Evolutionary conservation across 2,329 filamentous ascomycete genomes (phyloP).

Genomic region (Epichloe coenophiala): DNA sequence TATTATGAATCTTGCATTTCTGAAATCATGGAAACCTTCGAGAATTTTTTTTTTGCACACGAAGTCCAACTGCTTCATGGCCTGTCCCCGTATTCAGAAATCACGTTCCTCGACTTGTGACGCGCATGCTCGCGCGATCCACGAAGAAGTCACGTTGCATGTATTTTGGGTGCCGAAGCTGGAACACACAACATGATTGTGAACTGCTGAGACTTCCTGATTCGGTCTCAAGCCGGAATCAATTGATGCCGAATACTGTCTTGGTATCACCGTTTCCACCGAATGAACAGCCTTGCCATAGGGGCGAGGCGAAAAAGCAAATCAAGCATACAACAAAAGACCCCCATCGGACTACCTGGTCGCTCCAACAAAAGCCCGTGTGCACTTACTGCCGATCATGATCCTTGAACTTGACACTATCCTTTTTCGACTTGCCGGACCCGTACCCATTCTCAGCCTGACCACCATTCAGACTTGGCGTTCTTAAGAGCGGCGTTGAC

Average conservation of each 20-base stretch:
- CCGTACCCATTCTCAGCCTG: conserved; percentile 7
- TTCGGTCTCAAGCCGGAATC: not conserved
- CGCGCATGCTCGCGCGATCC: too few species aligned
- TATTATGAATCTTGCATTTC: too few species aligned
- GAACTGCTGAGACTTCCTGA: not conserved
- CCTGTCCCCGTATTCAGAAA: too few species aligned
- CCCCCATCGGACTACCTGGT: not conserved
- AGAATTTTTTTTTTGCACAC: too few species aligned
- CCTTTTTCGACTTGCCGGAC: conserved; percentile 6
- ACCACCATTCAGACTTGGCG: conserved; percentile 1
- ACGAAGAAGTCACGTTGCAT: too few species aligned
- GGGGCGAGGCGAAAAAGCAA: not conserved
- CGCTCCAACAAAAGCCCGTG: not conserved
- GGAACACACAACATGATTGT: not conserved
- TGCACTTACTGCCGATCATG: not conserved
- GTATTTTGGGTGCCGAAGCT: not conserved
- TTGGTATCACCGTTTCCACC: not conserved
- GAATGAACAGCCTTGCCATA: not conserved
- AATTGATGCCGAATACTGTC: not conserved
- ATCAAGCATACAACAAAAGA: not conserved
- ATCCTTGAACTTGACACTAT: not conserved
- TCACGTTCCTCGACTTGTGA: too few species aligned
- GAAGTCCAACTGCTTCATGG: too few species aligned
- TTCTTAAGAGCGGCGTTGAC: conserved; percentile 8
- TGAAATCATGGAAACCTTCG: too few species aligned